A percentile compares a stretch with the other conserved stretches of the same genome.
phyloP scores from a whole-genome alignment of 176 grass and related monocot genomes.

The Zizania latifolia region DNA sequence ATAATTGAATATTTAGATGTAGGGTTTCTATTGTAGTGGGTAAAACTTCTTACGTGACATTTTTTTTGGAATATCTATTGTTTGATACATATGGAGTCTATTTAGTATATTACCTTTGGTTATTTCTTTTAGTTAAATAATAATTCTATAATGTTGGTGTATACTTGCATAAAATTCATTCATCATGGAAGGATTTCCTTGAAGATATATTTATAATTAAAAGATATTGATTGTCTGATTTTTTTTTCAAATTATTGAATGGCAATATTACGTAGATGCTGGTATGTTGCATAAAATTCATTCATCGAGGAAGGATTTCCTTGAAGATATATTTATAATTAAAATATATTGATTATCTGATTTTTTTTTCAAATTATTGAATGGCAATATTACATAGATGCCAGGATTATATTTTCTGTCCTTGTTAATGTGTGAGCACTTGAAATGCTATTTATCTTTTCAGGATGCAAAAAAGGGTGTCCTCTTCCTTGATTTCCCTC shows the following conservation, averaged over 20 bases:
- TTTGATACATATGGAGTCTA: neutral
- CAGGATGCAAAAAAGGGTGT: constrained; percentile 98
- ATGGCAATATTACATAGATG: too few relatives aligned
- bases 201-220: neutral
- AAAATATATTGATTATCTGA: neutral
- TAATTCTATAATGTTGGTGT: neutral
- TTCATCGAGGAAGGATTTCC: neutral
- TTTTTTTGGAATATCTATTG: neutral
- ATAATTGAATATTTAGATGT: neutral
- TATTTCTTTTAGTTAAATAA: neutral
- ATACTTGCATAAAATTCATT: constrained; percentile 9
- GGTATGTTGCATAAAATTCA: constrained; percentile 10
- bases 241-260: neutral
- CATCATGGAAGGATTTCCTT: neutral
- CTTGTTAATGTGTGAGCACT: constrained; percentile 14
- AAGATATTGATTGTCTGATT: neutral
- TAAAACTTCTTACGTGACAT: neutral
- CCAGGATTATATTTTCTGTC: neutral
- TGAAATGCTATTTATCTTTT: constrained; percentile 19
- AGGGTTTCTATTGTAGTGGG: neutral
- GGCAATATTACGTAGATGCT: too few relatives aligned
- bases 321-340: neutral
- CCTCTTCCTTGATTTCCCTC: constrained; percentile 94
- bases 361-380: constrained; percentile 9
- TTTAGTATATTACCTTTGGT: neutral